Base-by-base conservation (phyloP, 2,329 filamentous ascomycete species). In the Curvularia sp. region DNA sequence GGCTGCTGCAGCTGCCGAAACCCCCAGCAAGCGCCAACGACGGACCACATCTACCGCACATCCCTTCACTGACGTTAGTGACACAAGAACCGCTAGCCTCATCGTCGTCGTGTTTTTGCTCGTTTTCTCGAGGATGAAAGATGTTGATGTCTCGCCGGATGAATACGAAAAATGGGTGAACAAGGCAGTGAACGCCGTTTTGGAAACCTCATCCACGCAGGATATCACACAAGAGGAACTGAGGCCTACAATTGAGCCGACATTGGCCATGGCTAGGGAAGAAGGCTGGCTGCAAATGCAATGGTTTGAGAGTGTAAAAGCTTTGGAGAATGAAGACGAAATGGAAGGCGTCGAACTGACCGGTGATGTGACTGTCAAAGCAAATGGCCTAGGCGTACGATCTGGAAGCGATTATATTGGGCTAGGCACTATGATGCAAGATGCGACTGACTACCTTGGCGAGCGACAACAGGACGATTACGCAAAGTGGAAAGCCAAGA, bases 391-490 rank as follows among this genome's bases (percentile, higher is more conserved):
- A 71, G 67, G 72, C 72, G 46, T 75, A 73, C 57, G 78, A 81
- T 67, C 78, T 75, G 70, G 84, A 55, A 79, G 71, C 53, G 67
- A 69, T 31, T 73, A 75, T 41, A 75, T 83, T 77, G 86, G 75
- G 75, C 60, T 83, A 15, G 81, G 80, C 1, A 90, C 88, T 2
- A 93, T 93, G 90, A 86, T 93, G 66, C 89, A 93, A 74, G 87
- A 89, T 63, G 84, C 85, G 47, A 88, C 90, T 68, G 89, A 93
- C 68, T 91, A 88, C 68, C 75, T 93, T 66, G 88, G 87, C 62
- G 86, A 88, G 49, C 80, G 83, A 60, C 86, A 86, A 64, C 82
- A 83, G 66, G 80, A 80, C 41, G 86, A 89, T 10, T 93, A 88
- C 71, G 79, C 74, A 44, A 74, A 73, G 18, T 95, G 91, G 91